These are phyloP conservation scores for Candida tunisiensis DNA, from an alignment of 1,139 yeast genomes.

Conservation along the genomic window DNA sequence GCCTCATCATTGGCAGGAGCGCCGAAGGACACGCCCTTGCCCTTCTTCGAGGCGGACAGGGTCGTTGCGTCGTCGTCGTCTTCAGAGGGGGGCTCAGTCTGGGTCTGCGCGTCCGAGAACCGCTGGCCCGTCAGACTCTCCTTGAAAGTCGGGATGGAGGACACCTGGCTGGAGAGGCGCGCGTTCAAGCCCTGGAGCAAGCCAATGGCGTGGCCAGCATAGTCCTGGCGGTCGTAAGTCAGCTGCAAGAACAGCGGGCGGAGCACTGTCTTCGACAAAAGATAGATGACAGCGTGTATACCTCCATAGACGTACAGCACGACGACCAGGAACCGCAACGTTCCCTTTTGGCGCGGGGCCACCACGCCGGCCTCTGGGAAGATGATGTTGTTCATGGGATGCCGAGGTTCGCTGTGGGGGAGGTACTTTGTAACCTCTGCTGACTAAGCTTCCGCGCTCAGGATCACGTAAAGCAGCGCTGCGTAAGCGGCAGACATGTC, in stretches of 20 bases:
- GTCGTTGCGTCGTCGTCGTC: no score
- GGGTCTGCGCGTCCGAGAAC: conserved; percentile 16
- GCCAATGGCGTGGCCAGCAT: conserved; percentile 11
- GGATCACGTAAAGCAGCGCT: no score
- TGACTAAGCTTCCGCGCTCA: no score
- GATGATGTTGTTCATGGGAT: no score
- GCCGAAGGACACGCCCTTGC: no score
- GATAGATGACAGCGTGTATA: conserved; percentile 13
- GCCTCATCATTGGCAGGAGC: no score
- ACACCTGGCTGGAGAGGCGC: conserved; percentile 7
- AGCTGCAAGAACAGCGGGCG: conserved; percentile 19
- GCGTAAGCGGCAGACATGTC: no score
- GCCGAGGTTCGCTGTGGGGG: no score
- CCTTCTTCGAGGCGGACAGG: no score
- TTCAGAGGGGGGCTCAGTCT: conserved; percentile 8
- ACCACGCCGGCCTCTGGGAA: no score
- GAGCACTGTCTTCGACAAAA: conserved; percentile 16
- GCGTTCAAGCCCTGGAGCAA: conserved; percentile 8
- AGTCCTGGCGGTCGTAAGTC: conserved; percentile 16
- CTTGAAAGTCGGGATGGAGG: conserved; percentile 10
- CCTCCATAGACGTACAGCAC: conserved; percentile 20
- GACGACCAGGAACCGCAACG: conserved; percentile 12
- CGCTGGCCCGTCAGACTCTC: conserved; percentile 6
- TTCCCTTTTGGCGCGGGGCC: background rate
- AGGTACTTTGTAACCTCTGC: no score